Evolutionary conservation across 768 basidiomycete species (phyloP), one percentile per base, ranked within the genome.

Genomic region (Trametes punicea): DNA sequence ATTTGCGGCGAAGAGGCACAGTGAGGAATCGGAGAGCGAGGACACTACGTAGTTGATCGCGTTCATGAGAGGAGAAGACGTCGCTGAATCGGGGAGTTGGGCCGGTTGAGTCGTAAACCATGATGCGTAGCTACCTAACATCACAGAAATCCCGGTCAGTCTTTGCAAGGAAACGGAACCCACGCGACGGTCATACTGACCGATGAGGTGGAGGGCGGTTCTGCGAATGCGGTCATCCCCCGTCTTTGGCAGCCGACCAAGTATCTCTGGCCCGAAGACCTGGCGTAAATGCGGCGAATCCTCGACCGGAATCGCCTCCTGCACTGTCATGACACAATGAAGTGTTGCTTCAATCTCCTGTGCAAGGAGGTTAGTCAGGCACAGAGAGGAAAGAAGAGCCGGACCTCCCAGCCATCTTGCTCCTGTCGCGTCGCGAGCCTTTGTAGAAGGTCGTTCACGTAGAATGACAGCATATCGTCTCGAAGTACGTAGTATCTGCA

Each of bases 271-370:
- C n/a, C 83, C 82, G 66, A 95, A 95, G 13, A 98, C 61, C 9
- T 80, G 78, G 21, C 74, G 68, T 3, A 93, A 74, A 45, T 84
- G 78, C 0, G 72, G 66, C 48, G 79, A 79, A 51, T 79, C 75
- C 34, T 81, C 79, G 1, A 83, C 61, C 2, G 84, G 85, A 5
- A 95, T 77, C 0, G 93, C 92, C 75, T 98, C 95, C 64, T 95
- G 90, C 8, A 93, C 78, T 6, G 87, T 87, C 74, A 86, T 85
- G 34, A 96, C 77, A 65, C 90, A 94, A 65, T 95, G 90, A 6
- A 98, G 69, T 0, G 86, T 86, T 2, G 89, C 89, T 71, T 98
- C 95, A 34, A 93, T 80, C 56, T 90, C 86, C 91, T 96, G 60
- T 0, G 2, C 1, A 47, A 8, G 46, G 34, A 18, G 9, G 15